phyloP scores from a whole-genome alignment of 169 alveolate genomes.

The Cryptosporidium sp. region DNA sequence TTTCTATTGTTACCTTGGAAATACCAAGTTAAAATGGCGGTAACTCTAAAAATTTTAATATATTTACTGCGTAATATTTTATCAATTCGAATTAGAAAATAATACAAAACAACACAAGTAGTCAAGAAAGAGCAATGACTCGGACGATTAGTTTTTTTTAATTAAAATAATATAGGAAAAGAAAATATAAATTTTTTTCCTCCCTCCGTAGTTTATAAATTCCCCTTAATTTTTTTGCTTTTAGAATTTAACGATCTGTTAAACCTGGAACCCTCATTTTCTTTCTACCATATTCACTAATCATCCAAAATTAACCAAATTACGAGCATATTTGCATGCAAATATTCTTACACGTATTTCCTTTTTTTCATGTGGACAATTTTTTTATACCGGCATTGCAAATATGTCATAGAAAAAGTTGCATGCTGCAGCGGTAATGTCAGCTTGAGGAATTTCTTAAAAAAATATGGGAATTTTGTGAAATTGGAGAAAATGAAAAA shows the following conservation, averaged over 20 bases:
- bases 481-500: background rate
- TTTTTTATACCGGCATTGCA: background rate
- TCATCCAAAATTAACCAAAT: background rate
- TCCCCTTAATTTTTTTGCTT: no score
- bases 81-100: background rate
- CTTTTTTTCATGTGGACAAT: background rate
- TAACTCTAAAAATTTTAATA: background rate
- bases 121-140: background rate
- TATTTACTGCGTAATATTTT: background rate
- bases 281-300: background rate
- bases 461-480: background rate
- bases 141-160: background rate
- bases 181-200: no score
- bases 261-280: background rate
- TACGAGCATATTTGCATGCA: background rate
- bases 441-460: background rate
- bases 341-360: background rate
- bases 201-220: no score
- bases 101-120: background rate
- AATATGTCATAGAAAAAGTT: background rate
- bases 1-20: background rate
- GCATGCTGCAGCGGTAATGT: conserved; percentile 2
- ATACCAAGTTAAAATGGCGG: conserved; percentile 1
- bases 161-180: background rate
- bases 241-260: background rate